These are phyloP conservation scores for Malus hybrid DNA, from an alignment of 331 rosid genomes.

Conservation along the genomic window DNA sequence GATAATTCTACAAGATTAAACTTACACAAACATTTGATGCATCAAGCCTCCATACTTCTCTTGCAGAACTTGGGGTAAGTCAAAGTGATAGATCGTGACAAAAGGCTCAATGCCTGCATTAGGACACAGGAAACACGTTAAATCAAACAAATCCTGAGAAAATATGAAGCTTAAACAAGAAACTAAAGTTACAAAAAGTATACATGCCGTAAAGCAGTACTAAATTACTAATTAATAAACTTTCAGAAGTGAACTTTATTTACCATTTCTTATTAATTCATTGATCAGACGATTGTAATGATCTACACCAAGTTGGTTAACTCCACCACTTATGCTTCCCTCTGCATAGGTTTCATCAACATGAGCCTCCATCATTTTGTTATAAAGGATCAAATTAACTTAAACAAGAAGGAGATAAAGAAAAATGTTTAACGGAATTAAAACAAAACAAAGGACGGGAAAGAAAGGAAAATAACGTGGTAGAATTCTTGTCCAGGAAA, in stretches of 20 bases:
- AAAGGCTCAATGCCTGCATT: conserved; percentile 18
- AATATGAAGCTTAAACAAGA: neutral
- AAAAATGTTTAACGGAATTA: too few species aligned
- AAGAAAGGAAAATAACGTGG: conserved; percentile 14
- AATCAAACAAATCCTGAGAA: too few species aligned
- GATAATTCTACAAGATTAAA: too few species aligned
- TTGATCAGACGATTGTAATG: conserved; percentile 31
- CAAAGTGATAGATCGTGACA: conserved; percentile 23
- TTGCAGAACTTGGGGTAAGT: conserved; percentile 18
- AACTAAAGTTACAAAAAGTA: neutral
- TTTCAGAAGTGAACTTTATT: neutral
- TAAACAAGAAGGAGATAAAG: too few species aligned
- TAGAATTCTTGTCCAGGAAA: conserved; percentile 31
- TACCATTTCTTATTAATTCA: conserved; percentile 28
- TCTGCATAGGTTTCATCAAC: conserved; percentile 1
- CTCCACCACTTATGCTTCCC: conserved; percentile 28
- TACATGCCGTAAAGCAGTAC: too few species aligned
- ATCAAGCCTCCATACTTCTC: conserved; percentile 23
- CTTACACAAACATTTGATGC: conserved; percentile 9
- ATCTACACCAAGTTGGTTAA: conserved; percentile 30
- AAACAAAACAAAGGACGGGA: too few species aligned
- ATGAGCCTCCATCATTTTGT: neutral
- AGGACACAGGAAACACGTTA: neutral
- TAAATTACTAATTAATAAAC: too few species aligned
- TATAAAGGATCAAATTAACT: too few species aligned